Evolutionary conservation across 176 grass and related monocot genomes (phyloP), one percentile per base, ranked within the genome.

Genomic region (Juncus effusus): DNA sequence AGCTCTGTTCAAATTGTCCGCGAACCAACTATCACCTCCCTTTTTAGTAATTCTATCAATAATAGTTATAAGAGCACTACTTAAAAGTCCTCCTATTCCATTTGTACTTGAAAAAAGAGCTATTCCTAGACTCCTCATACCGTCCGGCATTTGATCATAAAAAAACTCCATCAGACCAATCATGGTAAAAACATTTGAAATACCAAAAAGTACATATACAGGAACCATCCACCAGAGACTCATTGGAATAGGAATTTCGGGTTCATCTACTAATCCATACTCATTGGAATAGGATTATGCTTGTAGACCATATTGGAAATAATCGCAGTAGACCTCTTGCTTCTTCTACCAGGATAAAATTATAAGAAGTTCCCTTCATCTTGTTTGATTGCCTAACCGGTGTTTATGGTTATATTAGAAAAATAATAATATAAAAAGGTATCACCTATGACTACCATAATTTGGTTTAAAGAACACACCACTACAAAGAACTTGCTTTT

Each of bases 151-250:
- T 78, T 88, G 81, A 62, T 85, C 75, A 36, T 93, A 91, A 83
- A 91, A 91, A 78, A 91, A 87, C 80, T 91, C 88, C 72, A 87
- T 80, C 60, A 87, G 59, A 1, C 89, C 84, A 14, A 93, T 75
- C 65, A 84, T 80, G 60, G 75, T 68, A 76, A 85, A 82, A 49
- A 84, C 85, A 80, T 88, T 75, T 9, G 75, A 72, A 4, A 80
- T 2, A 7, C 83, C 77, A 11, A 82, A 13, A 37, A 91, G 42
- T n/a, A 81, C 65, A 77, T 93, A 84, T 45, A 79, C 78, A 62
- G 84, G 89, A 59, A 81, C 81, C 71, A 88, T 81, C 89, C 89
- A 93, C 89, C 89, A 93, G 56, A 93, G 47, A 64, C 81, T 85
- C 84, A 93, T 93, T 15, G 89, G 89, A 2, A 92, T 15, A 0